Conservation (phyloP, 2,329 filamentous ascomycete genomes). For the Trichoderma atroviride region DNA sequence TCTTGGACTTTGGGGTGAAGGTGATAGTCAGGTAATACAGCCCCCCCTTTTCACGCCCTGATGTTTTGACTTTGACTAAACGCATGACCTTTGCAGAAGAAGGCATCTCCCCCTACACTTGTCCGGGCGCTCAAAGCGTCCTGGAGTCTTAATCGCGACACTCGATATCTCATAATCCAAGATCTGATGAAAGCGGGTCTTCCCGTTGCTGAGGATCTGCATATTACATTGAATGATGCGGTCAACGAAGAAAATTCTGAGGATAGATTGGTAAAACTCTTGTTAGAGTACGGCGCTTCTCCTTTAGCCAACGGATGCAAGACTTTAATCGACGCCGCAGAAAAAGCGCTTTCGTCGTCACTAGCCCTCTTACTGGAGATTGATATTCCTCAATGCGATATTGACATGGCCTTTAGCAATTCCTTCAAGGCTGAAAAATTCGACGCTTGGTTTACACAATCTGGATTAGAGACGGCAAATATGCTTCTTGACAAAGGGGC, state of each 20-base stretch:
- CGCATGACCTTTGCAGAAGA: conserved; percentile 42
- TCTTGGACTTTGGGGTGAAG: conserved; percentile 49
- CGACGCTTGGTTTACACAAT: conserved; percentile 49
- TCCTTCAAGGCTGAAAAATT: conserved; percentile 48
- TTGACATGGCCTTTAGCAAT: conserved; percentile 49
- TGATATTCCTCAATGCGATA: conserved; percentile 47
- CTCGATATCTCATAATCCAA: conserved; percentile 50
- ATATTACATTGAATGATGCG: conserved; percentile 54
- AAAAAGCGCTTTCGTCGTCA: conserved; percentile 42
- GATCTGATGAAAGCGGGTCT: conserved; percentile 58
- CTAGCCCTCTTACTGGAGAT: conserved; percentile 48
- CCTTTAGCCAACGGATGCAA: conserved; percentile 55
- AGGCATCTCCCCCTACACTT: conserved; percentile 51
- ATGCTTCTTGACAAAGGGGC: conserved; percentile 55
- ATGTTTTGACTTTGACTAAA: not conserved
- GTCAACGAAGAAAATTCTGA: conserved; percentile 58
- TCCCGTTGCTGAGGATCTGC: conserved; percentile 51
- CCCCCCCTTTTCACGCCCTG: not conserved
- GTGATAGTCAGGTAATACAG: conserved; percentile 43
- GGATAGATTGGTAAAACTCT: conserved; percentile 48
- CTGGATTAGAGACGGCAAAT: conserved; percentile 51
- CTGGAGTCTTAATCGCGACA: conserved; percentile 54
- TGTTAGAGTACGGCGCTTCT: conserved; percentile 56
- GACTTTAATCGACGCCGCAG: conserved; percentile 53
- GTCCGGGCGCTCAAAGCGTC: conserved; percentile 56